Evolutionary conservation across 352 stramenopile species (phyloP), one percentile per base, ranked within the genome.

Genomic region (Phytophthora sp.): DNA sequence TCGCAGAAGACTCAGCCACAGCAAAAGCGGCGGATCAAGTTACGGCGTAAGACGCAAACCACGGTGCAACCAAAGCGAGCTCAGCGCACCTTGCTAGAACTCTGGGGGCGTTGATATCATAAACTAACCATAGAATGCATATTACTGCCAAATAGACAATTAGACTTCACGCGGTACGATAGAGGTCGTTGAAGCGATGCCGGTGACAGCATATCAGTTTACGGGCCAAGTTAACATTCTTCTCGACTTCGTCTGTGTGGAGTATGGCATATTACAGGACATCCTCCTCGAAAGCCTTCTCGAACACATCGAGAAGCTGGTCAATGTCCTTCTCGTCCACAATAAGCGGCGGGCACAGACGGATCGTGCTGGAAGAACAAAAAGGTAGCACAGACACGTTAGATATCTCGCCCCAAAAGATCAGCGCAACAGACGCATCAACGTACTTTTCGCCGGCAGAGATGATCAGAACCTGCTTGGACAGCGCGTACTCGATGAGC

Each of bases 271-370:
- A 66, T 61, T 85, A 89, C 54, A 87, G 45, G 41, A 89, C 43
- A 42, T 88, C 69, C 52, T 88, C 71, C 50, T 73, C 65, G 42
- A 87, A 82, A 3, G 77, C 82, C 38, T 89, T 69, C 30, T 93
- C 82, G 32, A 96, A 71, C 24, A 86, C 76, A 30, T 84, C 56
- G 45, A 96, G 52, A 56, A 92, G 72, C 24, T 79, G 59, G 54
- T 91, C 72, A 37, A 95, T 89, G 54, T 96, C 87, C 52, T 93
- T 74, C 62, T 95, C 79, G 26, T 74, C 87, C 42, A 96, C 84
- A 21, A 94, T 71, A 5, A 96, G 82, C 12, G 88, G 88, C 15
- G 88, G 88, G 52, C 84, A 95, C 59, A 96, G 69, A 44, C 88
- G 87, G 18, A 96, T 72, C 24, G 87, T 87, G 53, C 81, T 94